Conservation (phyloP, 495 filamentous ascomycete species). For the Lasiosphaeria miniovina region DNA sequence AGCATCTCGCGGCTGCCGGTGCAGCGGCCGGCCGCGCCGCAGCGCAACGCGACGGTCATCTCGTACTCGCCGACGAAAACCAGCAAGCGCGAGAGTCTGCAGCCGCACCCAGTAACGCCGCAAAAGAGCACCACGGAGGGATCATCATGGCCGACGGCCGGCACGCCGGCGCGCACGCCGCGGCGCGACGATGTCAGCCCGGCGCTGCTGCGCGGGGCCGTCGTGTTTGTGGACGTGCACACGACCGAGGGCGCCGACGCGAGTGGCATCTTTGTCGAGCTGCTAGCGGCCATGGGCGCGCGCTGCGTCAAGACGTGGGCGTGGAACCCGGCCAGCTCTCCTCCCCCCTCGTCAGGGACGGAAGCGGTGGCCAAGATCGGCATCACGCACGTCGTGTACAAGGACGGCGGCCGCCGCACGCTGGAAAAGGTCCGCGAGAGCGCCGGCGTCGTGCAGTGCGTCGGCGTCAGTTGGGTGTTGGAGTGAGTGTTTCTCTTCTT, state of each 20-base stretch:
- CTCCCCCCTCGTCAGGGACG: conserved; percentile 22
- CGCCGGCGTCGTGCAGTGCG: conserved; percentile 73
- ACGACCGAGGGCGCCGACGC: conserved; percentile 86
- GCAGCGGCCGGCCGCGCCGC: conserved; percentile 30
- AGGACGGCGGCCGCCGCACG: conserved; percentile 84
- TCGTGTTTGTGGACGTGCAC: conserved; percentile 92
- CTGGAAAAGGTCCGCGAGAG: conserved; percentile 80
- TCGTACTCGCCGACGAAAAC: conserved; percentile 39
- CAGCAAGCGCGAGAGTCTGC: conserved; percentile 18
- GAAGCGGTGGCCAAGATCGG: conserved; percentile 57
- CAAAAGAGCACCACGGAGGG: conserved; percentile 29
- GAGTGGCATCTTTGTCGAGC: conserved; percentile 76
- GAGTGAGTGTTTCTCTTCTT: conserved; percentile 69
- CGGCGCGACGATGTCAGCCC: conserved; percentile 51
- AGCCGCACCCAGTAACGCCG: conserved; percentile 31
- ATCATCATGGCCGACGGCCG: conserved; percentile 45
- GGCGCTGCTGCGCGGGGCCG: conserved; percentile 62
- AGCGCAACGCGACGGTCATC: conserved; percentile 40
- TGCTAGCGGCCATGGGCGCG: conserved; percentile 82
- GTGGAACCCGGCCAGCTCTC: conserved; percentile 62
- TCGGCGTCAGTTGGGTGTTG: conserved; percentile 84
- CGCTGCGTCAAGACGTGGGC: conserved; percentile 79
- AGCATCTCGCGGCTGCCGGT: conserved; percentile 52
- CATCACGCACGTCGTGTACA: conserved; percentile 94
- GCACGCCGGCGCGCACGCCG: conserved; percentile 54